Evolutionary conservation across 2,329 filamentous ascomycete species (phyloP), one percentile per base, ranked within the genome.

Genomic region (Diplodia seriata): DNA sequence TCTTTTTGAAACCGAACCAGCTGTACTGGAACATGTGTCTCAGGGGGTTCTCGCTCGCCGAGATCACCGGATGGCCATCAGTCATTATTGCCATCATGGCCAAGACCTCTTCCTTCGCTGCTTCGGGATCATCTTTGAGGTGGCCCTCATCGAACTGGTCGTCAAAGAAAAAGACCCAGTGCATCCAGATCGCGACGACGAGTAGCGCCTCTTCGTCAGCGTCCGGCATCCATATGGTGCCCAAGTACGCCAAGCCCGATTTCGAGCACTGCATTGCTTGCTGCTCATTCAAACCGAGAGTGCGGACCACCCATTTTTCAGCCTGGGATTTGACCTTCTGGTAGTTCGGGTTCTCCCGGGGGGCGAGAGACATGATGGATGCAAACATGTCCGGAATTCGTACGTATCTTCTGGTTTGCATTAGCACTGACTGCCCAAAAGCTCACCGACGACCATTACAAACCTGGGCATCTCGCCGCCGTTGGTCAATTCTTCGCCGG

Each of bases 81-180:
- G 49, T 43, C 57, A 50, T 49, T 3, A 43, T 62, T 26, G 57
- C 57, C 11, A 62, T 26, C 5, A 43, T 62, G 9, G 57, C 57
- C 26, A 31, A 43, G 9, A 43, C 31, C 26, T 62, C 57, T 18
- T 9, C 26, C 33, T 49, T 50, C 4, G 57, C 57, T 11, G 20
- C n/a, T 12, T 62, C 57, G 3, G 20, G 40, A n/a, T 62, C 40
- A 4, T 49, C 36, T n/a, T 50, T 26, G 1, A 62, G 57, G 15
- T 33, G 26, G 5, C 57, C 57, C 26, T 62, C 57, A 14, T 62
- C 57, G 40, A 62, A 62, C n/a, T 62, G 57, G 40, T 62, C 57
- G 40, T 62, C 57, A n/a, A 62, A 62, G 26, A 29, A 62, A 11
- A 62, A 62, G 26, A 62, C 40, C 57, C 57, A 62, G 29, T 62